Base-by-base conservation (phyloP, 106 monocot genomes). In the Platanthera guangdongensis region DNA sequence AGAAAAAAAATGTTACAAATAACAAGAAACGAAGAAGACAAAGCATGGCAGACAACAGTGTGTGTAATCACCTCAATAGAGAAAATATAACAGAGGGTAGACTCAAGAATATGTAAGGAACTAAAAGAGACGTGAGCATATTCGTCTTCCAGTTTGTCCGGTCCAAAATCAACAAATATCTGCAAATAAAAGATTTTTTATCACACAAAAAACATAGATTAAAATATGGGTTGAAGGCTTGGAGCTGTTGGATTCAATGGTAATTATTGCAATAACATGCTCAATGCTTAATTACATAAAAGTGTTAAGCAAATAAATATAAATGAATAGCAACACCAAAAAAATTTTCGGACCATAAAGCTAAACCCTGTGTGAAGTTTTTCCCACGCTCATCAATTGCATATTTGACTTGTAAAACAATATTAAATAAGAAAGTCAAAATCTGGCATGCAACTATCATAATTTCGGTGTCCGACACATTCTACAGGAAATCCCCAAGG, bases 121-220 rank as follows among this genome's bases (percentile, higher is more conserved):
- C 75, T 50, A 96, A 80, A 78, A 96, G 95, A 28, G 85, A 75
- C 12, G 95, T 96, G 53, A 93, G 67, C 82, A 96, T 96, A 79
- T 93, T 96, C 46, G 95, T 93, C 86, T 50, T 93, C 95, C 90
- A 96, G 80, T 96, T 91, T 59, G 95, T 96, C 18, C 90, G 88
- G 72, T 89, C 92, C 79, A 96, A 79, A 62, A 96, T 82, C 82
- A 96, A 52, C 79, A 96, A 68, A 74, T 88, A 95, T 83, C 94
- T 95, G 84, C 64, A 75, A 48, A 47, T 70, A 46, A 70, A 70
- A 7, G 53, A 14, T 53, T 53, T 1, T 53, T 53, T 53, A 47
- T 74, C 74, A 54, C 3, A 16, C 22, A 55, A 46, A 75, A 15
- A 32, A 54, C 8, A 47, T 50, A 15, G 10, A 65, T 65, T 10